Evolutionary conservation across 208 protist genomes (phyloP).

Genomic region (Tritrichomonas musculus): DNA sequence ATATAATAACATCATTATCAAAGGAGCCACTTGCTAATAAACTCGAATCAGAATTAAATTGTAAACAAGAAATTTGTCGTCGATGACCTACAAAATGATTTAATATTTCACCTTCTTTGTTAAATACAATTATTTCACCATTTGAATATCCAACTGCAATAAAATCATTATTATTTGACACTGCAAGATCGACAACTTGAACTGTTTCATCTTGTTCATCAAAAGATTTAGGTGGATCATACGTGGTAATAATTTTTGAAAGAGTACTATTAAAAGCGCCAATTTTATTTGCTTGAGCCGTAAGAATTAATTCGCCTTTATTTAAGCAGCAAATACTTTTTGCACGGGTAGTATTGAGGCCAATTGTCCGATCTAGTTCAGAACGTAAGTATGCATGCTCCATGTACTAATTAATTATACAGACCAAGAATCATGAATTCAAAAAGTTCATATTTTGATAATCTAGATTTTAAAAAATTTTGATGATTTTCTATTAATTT

Average conservation of each 20-base stretch:
- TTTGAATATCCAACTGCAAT: constrained; percentile 53
- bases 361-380: not conserved
- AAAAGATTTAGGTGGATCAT: not conserved
- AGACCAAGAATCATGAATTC: too few relatives aligned
- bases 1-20: constrained; percentile 94
- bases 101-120: constrained; percentile 24
- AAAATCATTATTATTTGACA: not conserved
- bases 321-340: not conserved
- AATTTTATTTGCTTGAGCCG: constrained; percentile 1
- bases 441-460: too few relatives aligned
- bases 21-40: constrained; percentile 69
- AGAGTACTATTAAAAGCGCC: not conserved
- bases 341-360: not conserved
- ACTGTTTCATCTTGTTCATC: not conserved
- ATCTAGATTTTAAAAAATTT: too few relatives aligned
- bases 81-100: constrained; percentile 60
- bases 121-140: constrained; percentile 61
- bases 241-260: not conserved
- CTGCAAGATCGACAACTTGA: not conserved
- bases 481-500: too few relatives aligned
- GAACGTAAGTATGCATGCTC: not conserved
- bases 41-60: constrained; percentile 54
- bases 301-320: not conserved
- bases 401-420: too few relatives aligned
- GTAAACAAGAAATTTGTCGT: constrained; percentile 49